Base-by-base conservation (phyloP, 106 monocot genomes). In the Phalaenopsis equestris region DNA sequence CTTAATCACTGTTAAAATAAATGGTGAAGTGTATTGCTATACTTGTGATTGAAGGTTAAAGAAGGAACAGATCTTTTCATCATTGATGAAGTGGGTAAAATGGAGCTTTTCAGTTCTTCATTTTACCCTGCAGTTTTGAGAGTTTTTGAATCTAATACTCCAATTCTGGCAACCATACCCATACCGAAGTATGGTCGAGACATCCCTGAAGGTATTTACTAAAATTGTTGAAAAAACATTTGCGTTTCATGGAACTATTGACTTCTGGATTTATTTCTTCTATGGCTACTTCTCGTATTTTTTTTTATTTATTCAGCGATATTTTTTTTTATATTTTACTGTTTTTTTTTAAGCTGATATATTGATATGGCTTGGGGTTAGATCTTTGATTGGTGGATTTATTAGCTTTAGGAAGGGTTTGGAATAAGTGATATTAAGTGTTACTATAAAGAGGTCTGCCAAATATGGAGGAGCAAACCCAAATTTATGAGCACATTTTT, bases 1-100 rank as follows among this genome's bases (percentile, higher is more conserved):
- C 72, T 30, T 24, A 52, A 14, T 52, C 12, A 52, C 52, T 12
- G 2, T 10, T 52, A 52, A 52, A 52, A 21, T 19, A 65, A 61
- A 21, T 65, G 23, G 21, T 65, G 8, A 65, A 65, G 19, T 19
- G 4, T 9, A 52, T 10, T 3, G 3, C 36, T 24, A 38, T 72
- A 24, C 19, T 37, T 38, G 17, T 82, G 36, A 67, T 72, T 72
- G 64, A 79, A 96, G 96, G 89, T 92, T 55, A 92, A 87, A 75
- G 89, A 90, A 39, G 94, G 84, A 42, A 86, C 82, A 10, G 89
- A 94, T 83, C 92, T 97, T 67, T 96, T 94, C 79, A 77, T 97
- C 48, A 94, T 97, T 57, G 96, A 97, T 84, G 94, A 97, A 89
- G 92, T 97, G 56, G 96, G 96, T 37, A 94, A 97, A 84, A 97